Conservation (phyloP, 2,329 filamentous ascomycete genomes). For the Colletotrichum chrysophilum region DNA sequence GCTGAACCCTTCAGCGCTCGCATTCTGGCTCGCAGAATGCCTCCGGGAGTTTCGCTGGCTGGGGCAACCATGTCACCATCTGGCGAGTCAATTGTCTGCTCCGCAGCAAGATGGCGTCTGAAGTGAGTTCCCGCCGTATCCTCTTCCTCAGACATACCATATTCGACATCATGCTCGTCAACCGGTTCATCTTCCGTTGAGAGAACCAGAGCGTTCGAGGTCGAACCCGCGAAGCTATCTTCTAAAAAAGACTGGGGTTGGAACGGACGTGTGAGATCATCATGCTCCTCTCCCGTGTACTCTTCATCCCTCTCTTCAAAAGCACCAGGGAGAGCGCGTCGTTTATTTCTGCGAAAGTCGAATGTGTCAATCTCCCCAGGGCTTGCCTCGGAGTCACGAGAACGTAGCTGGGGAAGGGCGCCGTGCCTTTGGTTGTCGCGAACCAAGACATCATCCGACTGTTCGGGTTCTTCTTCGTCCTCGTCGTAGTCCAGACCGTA, state of each 20-base stretch:
- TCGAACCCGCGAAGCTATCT: conserved; percentile 85
- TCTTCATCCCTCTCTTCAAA: conserved; percentile 70
- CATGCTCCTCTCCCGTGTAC: conserved; percentile 47
- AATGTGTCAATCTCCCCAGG: conserved; percentile 58
- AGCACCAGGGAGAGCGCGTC: conserved; percentile 72
- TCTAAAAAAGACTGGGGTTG: conserved; percentile 85
- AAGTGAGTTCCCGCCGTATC: conserved; percentile 81
- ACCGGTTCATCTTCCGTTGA: conserved; percentile 64
- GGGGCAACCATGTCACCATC: conserved; percentile 51
- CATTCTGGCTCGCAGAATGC: conserved; percentile 68
- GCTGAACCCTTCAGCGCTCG: conserved; percentile 65
- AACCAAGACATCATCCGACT: not conserved
- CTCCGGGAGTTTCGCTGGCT: conserved; percentile 60
- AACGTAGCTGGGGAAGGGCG: conserved; percentile 16
- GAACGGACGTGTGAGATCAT: conserved; percentile 40
- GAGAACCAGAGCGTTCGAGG: conserved; percentile 64
- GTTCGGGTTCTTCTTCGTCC: conserved; percentile 63
- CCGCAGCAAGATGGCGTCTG: conserved; percentile 76
- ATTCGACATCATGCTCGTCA: conserved; percentile 72
- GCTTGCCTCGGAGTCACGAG: conserved; percentile 41
- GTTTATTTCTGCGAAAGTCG: conserved; percentile 53
- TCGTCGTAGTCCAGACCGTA: conserved; percentile 89
- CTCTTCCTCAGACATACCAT: conserved; percentile 74
- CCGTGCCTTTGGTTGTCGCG: not conserved
- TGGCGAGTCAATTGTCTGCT: conserved; percentile 63